These are phyloP conservation scores for Diospyros kaki DNA, from an alignment of 148 eudicot genomes.

Conservation along the genomic window DNA sequence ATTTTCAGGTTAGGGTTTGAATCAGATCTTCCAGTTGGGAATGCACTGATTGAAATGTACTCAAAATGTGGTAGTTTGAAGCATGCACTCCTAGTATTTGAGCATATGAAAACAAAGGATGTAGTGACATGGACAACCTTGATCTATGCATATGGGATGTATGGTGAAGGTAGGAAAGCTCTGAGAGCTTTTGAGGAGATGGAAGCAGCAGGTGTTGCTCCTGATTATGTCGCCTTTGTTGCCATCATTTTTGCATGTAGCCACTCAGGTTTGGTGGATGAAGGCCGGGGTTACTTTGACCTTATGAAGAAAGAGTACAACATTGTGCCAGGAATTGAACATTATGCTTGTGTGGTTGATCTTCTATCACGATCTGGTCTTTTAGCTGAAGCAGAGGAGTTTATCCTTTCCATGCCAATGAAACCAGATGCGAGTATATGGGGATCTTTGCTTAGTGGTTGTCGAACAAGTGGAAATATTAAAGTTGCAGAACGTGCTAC, in stretches of 20 bases:
- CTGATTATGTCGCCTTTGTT: slow-evolving; percentile 41
- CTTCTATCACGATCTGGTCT: slow-evolving; percentile 37
- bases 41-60: slow-evolving; percentile 45
- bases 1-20: slow-evolving; percentile 27
- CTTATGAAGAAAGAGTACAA: slow-evolving; percentile 35
- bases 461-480: slow-evolving; percentile 34
- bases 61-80: slow-evolving; percentile 36
- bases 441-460: slow-evolving; percentile 48
- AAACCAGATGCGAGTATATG: slow-evolving; percentile 48
- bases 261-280: slow-evolving; percentile 48
- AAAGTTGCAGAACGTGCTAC: slow-evolving; percentile 39
- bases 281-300: slow-evolving; percentile 31
- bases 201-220: slow-evolving; percentile 34
- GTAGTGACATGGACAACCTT: slow-evolving; percentile 35
- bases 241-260: slow-evolving; percentile 47
- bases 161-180: slow-evolving; percentile 41
- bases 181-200: slow-evolving; percentile 33
- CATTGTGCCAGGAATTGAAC: slow-evolving; percentile 36
- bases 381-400: slow-evolving; percentile 38
- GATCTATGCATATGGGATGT: slow-evolving; percentile 38
- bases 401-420: slow-evolving; percentile 38
- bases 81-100: slow-evolving; percentile 22
- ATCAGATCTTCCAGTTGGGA: slow-evolving; percentile 25
- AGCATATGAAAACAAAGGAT: slow-evolving; percentile 32
- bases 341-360: slow-evolving; percentile 53